Evolutionary conservation across 768 basidiomycete species (phyloP).

Genomic region (Pleurotus giganteus): DNA sequence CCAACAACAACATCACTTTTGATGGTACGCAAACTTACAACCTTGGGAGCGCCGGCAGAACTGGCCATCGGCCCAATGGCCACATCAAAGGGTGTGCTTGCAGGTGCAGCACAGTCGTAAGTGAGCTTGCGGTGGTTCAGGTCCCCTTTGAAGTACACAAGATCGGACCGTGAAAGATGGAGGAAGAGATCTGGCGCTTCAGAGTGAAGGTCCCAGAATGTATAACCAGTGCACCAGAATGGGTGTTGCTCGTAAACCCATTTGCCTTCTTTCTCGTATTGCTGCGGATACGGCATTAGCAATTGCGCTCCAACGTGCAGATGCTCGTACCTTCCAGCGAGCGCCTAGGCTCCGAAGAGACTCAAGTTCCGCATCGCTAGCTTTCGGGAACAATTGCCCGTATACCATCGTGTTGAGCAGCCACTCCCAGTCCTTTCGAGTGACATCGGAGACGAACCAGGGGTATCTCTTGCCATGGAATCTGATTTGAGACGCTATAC

Average conservation of each 20-base stretch:
- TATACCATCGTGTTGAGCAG: conserved; percentile 84
- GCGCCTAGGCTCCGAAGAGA: conserved; percentile 75
- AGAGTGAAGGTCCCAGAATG: conserved; percentile 82
- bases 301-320: conserved; percentile 8
- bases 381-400: conserved; percentile 88
- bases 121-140: conserved; percentile 90
- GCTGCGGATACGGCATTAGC: conserved; percentile 33
- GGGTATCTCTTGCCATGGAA: conserved; percentile 97
- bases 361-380: conserved; percentile 75
- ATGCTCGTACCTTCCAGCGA: conserved; percentile 77
- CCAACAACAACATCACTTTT: conserved; percentile 96
- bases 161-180: conserved; percentile 83
- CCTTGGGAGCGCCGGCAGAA: conserved; percentile 80
- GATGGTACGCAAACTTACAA: conserved; percentile 87
- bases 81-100: conserved; percentile 83
- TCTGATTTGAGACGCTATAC: conserved; percentile 76
- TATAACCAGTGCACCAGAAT: conserved; percentile 96
- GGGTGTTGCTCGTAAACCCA: conserved; percentile 95
- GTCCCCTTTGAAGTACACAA: conserved; percentile 95
- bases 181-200: conserved; percentile 92
- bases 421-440: conserved; percentile 94
- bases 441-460: conserved; percentile 94
- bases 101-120: conserved; percentile 83
- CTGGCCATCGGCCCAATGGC: conserved; percentile 94
- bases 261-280: conserved; percentile 90